Base-by-base conservation (phyloP, 805 yeast species). In the Saturnispora serradocipensis region DNA sequence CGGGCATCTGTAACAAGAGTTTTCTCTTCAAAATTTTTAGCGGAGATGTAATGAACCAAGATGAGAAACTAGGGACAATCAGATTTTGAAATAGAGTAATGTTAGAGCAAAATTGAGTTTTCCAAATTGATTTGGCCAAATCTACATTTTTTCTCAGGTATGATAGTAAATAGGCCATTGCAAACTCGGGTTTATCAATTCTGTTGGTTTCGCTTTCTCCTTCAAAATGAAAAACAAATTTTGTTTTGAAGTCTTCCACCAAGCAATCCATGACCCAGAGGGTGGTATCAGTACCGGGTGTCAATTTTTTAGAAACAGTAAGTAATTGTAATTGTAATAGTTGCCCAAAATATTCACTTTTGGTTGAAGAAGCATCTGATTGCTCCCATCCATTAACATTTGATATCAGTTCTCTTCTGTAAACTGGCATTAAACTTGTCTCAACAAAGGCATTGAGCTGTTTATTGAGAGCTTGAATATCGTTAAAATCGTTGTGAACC, bases 171-270 rank as follows among this genome's bases (percentile, higher is more conserved):
- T 75, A 84, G 16, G 69, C 65, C 53, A 84, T 72, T 3, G 81
- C 76, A 84, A 88, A 84, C 61, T 85, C 90, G 1, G 91, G 90
- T 59, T 80, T 80, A 52, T 82, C 81, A 25, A 78, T 59, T 44
- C 79, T 74, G 58, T 82, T 83, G 0, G 90, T 84, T 34, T 81
- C 84, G 39, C 65, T 69, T 28, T 73, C 67, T 4, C 76, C 69
- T 46, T 76, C 75, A 59, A 84, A 85, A 61, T 86, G 88, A 65
- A 67, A 85, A 40, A 71, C 67, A 60, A 86, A 80, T 42, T 86
- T 71, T 11, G 71, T 57, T 7, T 67, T 66, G 28, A 82, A 69
- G 1, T 78, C 76, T 25, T 66, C 63, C 3, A 77, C 62, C 30
- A 85, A 62, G 0, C 69, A 61, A 42, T 72, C 74, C 40, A 82